Evolutionary conservation across 2,329 filamentous ascomycete genomes (phyloP).

Genomic region (Paraconiothyrium brasiliense): DNA sequence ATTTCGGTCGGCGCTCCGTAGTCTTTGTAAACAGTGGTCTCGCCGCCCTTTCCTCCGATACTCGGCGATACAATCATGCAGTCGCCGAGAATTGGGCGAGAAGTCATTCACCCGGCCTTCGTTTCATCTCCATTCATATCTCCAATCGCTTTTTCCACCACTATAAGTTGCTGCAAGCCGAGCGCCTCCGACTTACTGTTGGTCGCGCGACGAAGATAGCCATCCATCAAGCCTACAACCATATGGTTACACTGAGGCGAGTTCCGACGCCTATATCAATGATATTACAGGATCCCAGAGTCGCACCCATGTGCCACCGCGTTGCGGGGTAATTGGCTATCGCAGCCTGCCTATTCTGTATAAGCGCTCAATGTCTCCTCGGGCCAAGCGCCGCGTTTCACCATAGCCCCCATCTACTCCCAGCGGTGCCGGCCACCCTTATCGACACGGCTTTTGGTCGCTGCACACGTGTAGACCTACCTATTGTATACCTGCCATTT

Average conservation of each 20-base stretch:
- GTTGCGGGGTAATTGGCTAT: slow-evolving; percentile 15
- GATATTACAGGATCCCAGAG: not conserved
- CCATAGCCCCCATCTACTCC: slow-evolving; percentile 3
- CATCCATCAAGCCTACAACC: not conserved
- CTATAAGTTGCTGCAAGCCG: not conserved
- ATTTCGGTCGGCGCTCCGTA: no score
- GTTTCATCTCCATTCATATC: not conserved
- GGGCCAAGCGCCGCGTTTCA: slow-evolving; percentile 12
- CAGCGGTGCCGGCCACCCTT: slow-evolving; percentile 12
- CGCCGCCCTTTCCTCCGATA: no score
- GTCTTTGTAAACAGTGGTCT: no score
- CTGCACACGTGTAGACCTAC: slow-evolving; percentile 10
- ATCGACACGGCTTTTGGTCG: slow-evolving; percentile 8
- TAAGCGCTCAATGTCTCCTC: slow-evolving; percentile 1
- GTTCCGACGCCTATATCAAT: not conserved
- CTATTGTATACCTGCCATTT: slow-evolving; percentile 11
- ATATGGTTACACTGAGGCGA: not conserved
- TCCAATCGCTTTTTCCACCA: not conserved
- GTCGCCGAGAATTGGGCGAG: not conserved
- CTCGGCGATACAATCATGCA: no score
- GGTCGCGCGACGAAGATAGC: slow-evolving; percentile 1
- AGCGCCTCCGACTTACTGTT: not conserved
- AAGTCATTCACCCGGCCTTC: not conserved
- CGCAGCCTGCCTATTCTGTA: slow-evolving; percentile 13
- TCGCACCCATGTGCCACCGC: slow-evolving; percentile 4